Percentiles rank a stretch among this genome's conserved stretches.
These are phyloP conservation scores for Daldinia sp. DNA, from an alignment of 2,329 filamentous ascomycete species.

Conservation along the genomic window DNA sequence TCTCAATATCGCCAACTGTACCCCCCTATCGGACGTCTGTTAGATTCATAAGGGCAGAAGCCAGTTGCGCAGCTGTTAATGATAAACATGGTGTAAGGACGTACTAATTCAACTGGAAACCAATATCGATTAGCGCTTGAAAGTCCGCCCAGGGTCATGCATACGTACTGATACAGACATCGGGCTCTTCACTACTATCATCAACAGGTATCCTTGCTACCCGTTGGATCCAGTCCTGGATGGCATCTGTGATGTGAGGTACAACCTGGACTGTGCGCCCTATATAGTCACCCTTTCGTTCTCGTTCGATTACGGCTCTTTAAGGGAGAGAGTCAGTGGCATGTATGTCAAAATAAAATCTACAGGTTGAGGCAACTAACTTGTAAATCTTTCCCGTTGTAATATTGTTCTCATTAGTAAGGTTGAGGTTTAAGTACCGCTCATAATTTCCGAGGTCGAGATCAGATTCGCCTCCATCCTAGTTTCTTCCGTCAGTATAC, in stretches of 20 bases:
- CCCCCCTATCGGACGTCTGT: conserved; percentile 38
- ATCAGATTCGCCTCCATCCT: conserved; percentile 40
- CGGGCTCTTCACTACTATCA: conserved; percentile 82
- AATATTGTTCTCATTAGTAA: conserved; percentile 92
- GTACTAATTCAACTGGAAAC: conserved; percentile 39
- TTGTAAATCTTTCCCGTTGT: conserved; percentile 97
- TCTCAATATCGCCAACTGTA: conserved; percentile 80
- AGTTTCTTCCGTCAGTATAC: conserved; percentile 16
- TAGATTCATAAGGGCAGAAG: background rate
- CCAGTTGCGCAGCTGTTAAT: background rate
- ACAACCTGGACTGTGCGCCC: conserved; percentile 92
- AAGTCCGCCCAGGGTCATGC: background rate
- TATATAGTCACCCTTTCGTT: conserved; percentile 78
- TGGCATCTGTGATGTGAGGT: conserved; percentile 90
- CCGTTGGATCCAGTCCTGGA: conserved; percentile 91
- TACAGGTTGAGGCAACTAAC: conserved; percentile 72
- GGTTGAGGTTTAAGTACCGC: conserved; percentile 80
- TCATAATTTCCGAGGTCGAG: conserved; percentile 69
- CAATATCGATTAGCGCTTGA: conserved; percentile 17
- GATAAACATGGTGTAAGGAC: conserved; percentile 11
- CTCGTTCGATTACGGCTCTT: conserved; percentile 63
- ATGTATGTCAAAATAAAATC: conserved; percentile 16
- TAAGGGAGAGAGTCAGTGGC: conserved; percentile 10
- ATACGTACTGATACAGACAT: conserved; percentile 84
- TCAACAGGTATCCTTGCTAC: conserved; percentile 90